Evolutionary conservation across 306 rosid species (phyloP), one percentile per base, ranked within the genome.

Genomic region (Lablab purpureus): DNA sequence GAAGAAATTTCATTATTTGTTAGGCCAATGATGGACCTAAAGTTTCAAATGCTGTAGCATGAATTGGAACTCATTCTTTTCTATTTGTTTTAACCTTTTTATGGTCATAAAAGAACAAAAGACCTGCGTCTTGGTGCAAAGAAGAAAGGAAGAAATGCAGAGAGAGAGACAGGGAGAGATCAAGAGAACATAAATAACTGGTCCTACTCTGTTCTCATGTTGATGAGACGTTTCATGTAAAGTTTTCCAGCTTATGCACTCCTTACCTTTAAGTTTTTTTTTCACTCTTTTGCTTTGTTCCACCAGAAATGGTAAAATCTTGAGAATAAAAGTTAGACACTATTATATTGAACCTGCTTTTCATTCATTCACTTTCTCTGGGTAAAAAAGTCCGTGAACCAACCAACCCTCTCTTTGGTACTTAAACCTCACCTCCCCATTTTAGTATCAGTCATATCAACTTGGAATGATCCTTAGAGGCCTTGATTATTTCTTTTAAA

Each of bases 161-260:
- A 67, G 45, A 62, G 1, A 40, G 50, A 40, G 50, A 43, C 15
- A 56, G 19, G 32, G 21, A 32, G 34, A 22, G 15, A 45, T 64
- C 27, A 37, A 71, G 41, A 56, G 34, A 73, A 22, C n/a, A 28
- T 54, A 30, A 18, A 60, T 15, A 9, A 27, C 37, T 58, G 75
- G 65, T 40, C 75, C 83, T 81, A 51, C 75, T 23, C 12, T 68
- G 36, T 77, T 77, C 65, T 76, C n/a, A 51, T 56, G 45, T 45
- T 78, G 88, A 85, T 70, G 79, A 85, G 86, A 85, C 64, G 14
- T 46, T 85, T 85, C 84, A 13, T 78, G 81, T 75, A 81, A 82
- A 70, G 80, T 51, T 52, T 69, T 28, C 47, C 36, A 67, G 43
- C 81, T 30, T 51, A 58, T 49, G 51, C 78, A 49, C 75, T 49